These are phyloP conservation scores for Pyrenophora teres DNA, from an alignment of 2,329 filamentous ascomycete genomes.

Conservation along the genomic window DNA sequence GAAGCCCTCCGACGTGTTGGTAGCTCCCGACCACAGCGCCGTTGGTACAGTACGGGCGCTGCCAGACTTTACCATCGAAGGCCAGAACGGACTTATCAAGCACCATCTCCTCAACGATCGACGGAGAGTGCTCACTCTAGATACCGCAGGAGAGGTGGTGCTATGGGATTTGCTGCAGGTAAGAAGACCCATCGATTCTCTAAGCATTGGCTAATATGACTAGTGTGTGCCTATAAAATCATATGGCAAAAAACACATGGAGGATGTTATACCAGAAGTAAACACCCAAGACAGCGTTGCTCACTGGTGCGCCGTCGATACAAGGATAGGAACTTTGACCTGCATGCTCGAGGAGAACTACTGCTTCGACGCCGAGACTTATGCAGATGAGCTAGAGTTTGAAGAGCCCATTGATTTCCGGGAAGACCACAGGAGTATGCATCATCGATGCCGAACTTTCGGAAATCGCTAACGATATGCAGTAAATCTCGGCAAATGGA, in stretches of 20 bases:
- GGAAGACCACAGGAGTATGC: slow-evolving; percentile 89
- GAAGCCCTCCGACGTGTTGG: slow-evolving; percentile 62
- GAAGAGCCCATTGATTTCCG: slow-evolving; percentile 78
- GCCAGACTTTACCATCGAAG: slow-evolving; percentile 72
- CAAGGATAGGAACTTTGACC: slow-evolving; percentile 86
- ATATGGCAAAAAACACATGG: slow-evolving; percentile 93
- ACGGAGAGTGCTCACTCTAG: slow-evolving; percentile 83
- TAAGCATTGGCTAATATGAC: slow-evolving; percentile 21
- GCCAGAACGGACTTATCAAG: slow-evolving; percentile 93
- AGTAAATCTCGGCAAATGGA: slow-evolving; percentile 98
- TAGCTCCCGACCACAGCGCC: slow-evolving; percentile 45
- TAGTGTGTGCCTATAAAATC: slow-evolving; percentile 84
- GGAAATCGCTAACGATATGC: slow-evolving; percentile 3
- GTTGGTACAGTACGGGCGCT: slow-evolving; percentile 48
- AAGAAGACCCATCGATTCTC: slow-evolving; percentile 28
- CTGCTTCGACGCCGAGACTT: slow-evolving; percentile 96
- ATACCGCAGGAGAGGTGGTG: slow-evolving; percentile 92
- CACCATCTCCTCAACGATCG: slow-evolving; percentile 90
- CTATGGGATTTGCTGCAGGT: slow-evolving; percentile 93
- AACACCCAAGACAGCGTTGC: slow-evolving; percentile 89
- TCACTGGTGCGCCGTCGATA: slow-evolving; percentile 95
- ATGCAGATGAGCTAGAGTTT: slow-evolving; percentile 83
- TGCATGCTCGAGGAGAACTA: slow-evolving; percentile 93
- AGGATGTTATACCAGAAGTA: slow-evolving; percentile 84
- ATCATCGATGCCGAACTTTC: neutral